phyloP scores from a whole-genome alignment of 345 rosid genomes.

The Durio zibethinus region DNA sequence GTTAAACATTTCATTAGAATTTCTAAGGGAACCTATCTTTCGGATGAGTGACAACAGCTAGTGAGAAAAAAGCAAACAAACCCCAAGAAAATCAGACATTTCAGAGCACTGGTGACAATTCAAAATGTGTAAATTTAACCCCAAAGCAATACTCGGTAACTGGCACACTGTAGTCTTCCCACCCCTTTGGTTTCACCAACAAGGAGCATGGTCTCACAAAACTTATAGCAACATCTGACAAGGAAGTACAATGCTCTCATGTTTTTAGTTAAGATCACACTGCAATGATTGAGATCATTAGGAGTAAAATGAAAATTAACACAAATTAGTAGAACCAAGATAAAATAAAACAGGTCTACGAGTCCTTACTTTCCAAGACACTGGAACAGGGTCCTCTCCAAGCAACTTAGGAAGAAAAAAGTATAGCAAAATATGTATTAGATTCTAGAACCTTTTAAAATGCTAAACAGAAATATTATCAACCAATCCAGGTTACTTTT shows the following conservation, averaged over 20 bases:
- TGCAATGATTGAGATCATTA: constrained; percentile 26
- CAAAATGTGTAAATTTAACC: constrained; percentile 66
- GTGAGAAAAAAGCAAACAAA: constrained; percentile 33
- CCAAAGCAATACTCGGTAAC: constrained; percentile 51
- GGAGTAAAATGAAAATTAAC: constrained; percentile 10
- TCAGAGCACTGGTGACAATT: constrained; percentile 96
- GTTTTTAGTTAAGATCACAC: constrained; percentile 72
- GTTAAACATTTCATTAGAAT: constrained; percentile 26
- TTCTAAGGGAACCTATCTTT: constrained; percentile 6
- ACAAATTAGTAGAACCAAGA: constrained; percentile 13
- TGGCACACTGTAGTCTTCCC: constrained; percentile 97
- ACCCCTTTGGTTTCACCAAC: constrained; percentile 99
- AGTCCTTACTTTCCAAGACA: constrained; percentile 41
- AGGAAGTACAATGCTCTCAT: constrained; percentile 84
- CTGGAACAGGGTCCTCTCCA: constrained; percentile 31
- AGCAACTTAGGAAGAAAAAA: constrained; percentile 28
- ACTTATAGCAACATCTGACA: constrained; percentile 66
- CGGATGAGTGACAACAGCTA: constrained; percentile 2
- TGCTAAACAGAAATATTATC: not conserved
- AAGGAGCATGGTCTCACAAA: constrained; percentile 92
- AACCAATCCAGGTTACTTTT: not conserved
- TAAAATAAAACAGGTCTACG: constrained; percentile 7
- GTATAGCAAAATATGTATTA: not conserved
- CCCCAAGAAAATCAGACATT: constrained; percentile 95
- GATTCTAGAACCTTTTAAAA: not conserved